Percentiles rank a stretch among this genome's conserved stretches.
Evolutionary conservation across 23 red algal genomes (phyloP).

Genomic region (Gracilaria domingensis): DNA sequence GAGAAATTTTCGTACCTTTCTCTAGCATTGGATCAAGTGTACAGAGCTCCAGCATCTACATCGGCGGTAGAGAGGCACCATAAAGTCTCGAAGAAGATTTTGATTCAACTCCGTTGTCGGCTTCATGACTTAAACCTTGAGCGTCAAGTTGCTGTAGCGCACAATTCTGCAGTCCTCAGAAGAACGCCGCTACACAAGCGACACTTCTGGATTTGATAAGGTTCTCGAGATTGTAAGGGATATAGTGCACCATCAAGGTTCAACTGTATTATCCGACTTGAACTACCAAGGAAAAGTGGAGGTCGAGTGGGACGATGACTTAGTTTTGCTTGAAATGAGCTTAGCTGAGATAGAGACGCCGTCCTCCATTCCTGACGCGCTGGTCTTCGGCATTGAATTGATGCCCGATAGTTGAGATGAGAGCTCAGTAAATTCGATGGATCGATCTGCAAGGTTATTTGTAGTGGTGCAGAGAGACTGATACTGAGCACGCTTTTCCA

Average conservation of each 20-base stretch:
- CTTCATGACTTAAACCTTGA: background rate
- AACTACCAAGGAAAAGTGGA: background rate
- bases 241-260: background rate
- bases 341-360: background rate
- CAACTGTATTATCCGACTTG: background rate
- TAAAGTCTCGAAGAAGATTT: background rate
- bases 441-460: too few species aligned
- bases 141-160: conserved; percentile 31
- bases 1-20: background rate
- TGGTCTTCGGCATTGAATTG: background rate
- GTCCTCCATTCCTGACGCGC: background rate
- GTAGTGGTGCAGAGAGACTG: too few species aligned
- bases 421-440: too few species aligned
- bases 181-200: background rate
- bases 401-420: too few species aligned
- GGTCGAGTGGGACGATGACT: background rate
- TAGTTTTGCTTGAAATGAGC: background rate
- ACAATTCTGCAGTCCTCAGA: background rate
- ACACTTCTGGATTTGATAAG: background rate
- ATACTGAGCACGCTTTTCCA: too few species aligned
- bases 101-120: background rate
- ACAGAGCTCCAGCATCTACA: conserved; percentile 4
- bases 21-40: background rate
- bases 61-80: background rate
- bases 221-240: background rate